These are phyloP conservation scores for Schoenoplectus triqueter DNA, from an alignment of 202 grass and related monocot genomes.

Conservation along the genomic window DNA sequence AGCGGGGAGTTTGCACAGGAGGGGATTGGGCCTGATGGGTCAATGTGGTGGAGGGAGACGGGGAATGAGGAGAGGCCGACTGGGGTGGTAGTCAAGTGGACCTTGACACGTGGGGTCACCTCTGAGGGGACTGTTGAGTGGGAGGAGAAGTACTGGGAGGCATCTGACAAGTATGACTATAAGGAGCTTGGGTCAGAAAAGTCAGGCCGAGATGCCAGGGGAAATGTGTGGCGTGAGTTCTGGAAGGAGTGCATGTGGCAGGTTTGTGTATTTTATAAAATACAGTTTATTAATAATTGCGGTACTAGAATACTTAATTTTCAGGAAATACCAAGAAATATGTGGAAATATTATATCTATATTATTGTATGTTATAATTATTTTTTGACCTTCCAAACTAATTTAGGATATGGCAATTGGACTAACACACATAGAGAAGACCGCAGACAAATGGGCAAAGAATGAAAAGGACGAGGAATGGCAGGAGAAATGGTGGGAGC, in stretches of 20 bases:
- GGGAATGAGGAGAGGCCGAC: constrained; percentile 74
- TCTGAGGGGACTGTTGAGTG: constrained; percentile 87
- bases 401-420: constrained; percentile 69
- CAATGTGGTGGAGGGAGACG: constrained; percentile 92
- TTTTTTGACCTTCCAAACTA: constrained; percentile 27
- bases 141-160: constrained; percentile 99
- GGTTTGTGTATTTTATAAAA: constrained; percentile 43
- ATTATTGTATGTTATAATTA: neutral
- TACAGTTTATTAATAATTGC: neutral
- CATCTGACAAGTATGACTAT: constrained; percentile 82
- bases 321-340: neutral
- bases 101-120: constrained; percentile 82
- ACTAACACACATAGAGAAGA: constrained; percentile 89
- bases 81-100: constrained; percentile 94
- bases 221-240: constrained; percentile 93
- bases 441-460: constrained; percentile 95
- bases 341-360: neutral
- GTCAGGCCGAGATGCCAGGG: constrained; percentile 83
- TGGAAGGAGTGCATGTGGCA: constrained; percentile 98
- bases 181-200: constrained; percentile 98
- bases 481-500: constrained; percentile 98
- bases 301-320: neutral
- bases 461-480: constrained; percentile 85
- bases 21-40: constrained; percentile 68
- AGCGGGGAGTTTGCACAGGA: constrained; percentile 55